Conservation (phyloP, 768 basidiomycete species). For the Hypholoma fasciculare region DNA sequence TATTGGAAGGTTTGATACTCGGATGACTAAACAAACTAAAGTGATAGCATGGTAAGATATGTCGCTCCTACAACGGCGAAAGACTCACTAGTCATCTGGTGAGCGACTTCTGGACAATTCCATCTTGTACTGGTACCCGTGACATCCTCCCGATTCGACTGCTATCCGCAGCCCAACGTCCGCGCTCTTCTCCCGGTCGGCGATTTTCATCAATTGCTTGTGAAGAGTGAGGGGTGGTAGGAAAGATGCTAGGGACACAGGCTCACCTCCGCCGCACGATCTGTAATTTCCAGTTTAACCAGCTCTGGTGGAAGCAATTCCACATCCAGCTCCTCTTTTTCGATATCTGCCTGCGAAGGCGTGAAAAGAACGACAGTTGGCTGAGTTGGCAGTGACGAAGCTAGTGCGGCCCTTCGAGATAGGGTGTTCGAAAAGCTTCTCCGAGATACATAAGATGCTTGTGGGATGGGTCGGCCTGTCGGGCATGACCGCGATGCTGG, state of each 20-base stretch:
- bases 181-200: slow-evolving; percentile 60
- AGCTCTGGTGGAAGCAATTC: slow-evolving; percentile 55
- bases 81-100: slow-evolving; percentile 82
- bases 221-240: slow-evolving; percentile 5
- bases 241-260: neutral
- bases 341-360: slow-evolving; percentile 54
- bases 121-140: slow-evolving; percentile 97
- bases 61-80: neutral
- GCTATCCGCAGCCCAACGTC: slow-evolving; percentile 74
- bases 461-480: neutral
- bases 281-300: slow-evolving; percentile 60
- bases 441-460: neutral
- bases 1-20: slow-evolving; percentile 65
- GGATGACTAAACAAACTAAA: slow-evolving; percentile 74
- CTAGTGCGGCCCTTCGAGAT: slow-evolving; percentile 32
- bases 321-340: slow-evolving; percentile 63
- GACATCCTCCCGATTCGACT: slow-evolving; percentile 94
- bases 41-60: neutral
- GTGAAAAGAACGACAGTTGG: slow-evolving; percentile 49
- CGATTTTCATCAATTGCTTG: slow-evolving; percentile 78
- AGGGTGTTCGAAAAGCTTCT: slow-evolving; percentile 22
- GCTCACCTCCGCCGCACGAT: slow-evolving; percentile 74
- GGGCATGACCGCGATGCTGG: neutral
- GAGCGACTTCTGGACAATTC: slow-evolving; percentile 63
- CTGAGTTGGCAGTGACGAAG: slow-evolving; percentile 42